Evolutionary conservation across 352 stramenopile species (phyloP), one percentile per base, ranked within the genome.

Genomic region (Thalassiosira pacifica): DNA sequence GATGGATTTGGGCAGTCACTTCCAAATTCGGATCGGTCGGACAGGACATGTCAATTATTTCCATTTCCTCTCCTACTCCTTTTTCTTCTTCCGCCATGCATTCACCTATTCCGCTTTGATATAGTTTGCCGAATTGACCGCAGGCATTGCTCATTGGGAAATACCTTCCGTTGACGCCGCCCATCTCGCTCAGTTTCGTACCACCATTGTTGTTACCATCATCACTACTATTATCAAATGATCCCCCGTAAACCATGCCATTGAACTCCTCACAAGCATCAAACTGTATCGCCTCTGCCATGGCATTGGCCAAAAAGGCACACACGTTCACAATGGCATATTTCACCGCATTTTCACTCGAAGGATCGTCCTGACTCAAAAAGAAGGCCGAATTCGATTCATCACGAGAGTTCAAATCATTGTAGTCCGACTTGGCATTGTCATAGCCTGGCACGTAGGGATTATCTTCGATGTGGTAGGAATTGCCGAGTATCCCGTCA

Each of bases 61-160:
- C 27, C 4, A 22, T 37, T 6, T 22, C 13, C n/a, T 53, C 45
- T 31, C 74, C 66, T 10, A 63, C 52, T 26, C 13, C n/a, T 27
- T 27, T 34, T 37, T 71, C 67, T 19, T 60, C 18, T 1, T 27
- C 80, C 0, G 61, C 18, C 10, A n/a, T 22, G 40, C 79, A 90
- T 18, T 70, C 65, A 13, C 78, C 75, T 60, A n/a, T n/a, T n/a
- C n/a, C n/a, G n/a, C 88, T 68, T 65, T 88, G 65, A 74, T 91
- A 91, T 31, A 66, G 82, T 53, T 31, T 53, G 8, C 77, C 73
- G 70, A 85, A 85, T 55, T 91, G 86, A 27, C 86, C 86, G 29
- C 86, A 91, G 1, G 83, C 37, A 76, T 91, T 91, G 66, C 73
- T 87, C 22, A 90, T 61, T 16, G 86, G 86, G 66, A 83, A 79